A percentile compares a stretch with the other conserved stretches of the same genome.
These are phyloP conservation scores for Tricladium varicosporioides DNA, from an alignment of 2,329 filamentous ascomycete genomes.

Conservation along the genomic window DNA sequence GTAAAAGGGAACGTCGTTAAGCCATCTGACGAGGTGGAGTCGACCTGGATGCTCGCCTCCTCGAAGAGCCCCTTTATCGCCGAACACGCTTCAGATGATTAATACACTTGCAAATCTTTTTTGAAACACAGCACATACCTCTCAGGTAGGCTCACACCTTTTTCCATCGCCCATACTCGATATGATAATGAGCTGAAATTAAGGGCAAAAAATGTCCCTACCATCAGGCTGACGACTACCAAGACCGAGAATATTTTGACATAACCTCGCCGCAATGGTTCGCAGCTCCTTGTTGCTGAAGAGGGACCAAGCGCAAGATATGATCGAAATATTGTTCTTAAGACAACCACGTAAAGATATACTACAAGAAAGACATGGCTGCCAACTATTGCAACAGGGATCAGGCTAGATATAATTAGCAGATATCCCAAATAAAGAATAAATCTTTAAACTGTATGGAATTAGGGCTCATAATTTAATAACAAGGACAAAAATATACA, in stretches of 20 bases:
- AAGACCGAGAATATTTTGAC: conserved; percentile 42
- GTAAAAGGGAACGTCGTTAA: conserved; percentile 30
- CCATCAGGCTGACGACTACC: conserved; percentile 44
- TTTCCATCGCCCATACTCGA: conserved; percentile 46
- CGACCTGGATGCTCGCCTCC: conserved; percentile 32
- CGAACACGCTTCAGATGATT: conserved; percentile 27
- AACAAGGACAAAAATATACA: not conserved
- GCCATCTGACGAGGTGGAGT: conserved; percentile 29
- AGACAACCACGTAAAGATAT: conserved; percentile 23
- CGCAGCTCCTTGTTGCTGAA: conserved; percentile 37
- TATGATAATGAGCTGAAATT: conserved; percentile 47
- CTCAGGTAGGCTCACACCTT: conserved; percentile 38
- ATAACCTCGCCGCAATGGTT: conserved; percentile 29
- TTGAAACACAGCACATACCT: conserved; percentile 31
- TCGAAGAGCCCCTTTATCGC: conserved; percentile 31
- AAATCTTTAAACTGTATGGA: no score
- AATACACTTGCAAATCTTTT: conserved; percentile 4
- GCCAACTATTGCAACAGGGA: conserved; percentile 17
- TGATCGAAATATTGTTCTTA: conserved; percentile 28
- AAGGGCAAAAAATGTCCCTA: conserved; percentile 44
- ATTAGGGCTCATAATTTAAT: no score
- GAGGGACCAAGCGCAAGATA: conserved; percentile 35
- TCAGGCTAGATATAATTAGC: conserved; percentile 13
- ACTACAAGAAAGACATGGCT: conserved; percentile 20
- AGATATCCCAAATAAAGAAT: not conserved